phyloP scores from a whole-genome alignment of 1,284 basidiomycete species.

The Cryptococcus sp. region DNA sequence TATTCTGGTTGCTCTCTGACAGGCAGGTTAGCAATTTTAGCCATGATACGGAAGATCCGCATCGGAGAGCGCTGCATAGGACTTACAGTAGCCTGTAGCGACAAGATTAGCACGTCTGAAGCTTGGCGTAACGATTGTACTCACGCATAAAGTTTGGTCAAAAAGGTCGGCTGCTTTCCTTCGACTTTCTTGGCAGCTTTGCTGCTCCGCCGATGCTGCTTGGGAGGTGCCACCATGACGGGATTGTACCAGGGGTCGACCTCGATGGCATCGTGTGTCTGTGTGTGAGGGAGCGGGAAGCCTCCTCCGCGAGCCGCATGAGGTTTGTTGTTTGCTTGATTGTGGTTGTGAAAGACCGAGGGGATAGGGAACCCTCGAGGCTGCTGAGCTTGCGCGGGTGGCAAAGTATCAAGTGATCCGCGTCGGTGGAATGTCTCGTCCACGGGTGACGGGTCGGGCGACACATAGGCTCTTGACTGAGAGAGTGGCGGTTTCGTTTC shows the following conservation, averaged over 20 bases:
- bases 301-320: neutral
- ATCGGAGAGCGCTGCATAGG: slow-evolving; percentile 8
- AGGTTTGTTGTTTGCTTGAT: neutral
- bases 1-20: slow-evolving; percentile 34
- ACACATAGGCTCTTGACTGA: slow-evolving; percentile 22
- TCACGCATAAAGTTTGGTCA: slow-evolving; percentile 88
- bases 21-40: neutral
- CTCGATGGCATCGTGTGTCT: neutral
- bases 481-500: slow-evolving; percentile 12
- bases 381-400: neutral
- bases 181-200: slow-evolving; percentile 41
- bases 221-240: slow-evolving; percentile 3
- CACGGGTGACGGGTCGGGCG: slow-evolving; percentile 25
- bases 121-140: slow-evolving; percentile 44
- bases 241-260: slow-evolving; percentile 27
- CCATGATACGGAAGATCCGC: slow-evolving; percentile 18
- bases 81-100: slow-evolving; percentile 27
- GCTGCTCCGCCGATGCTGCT: slow-evolving; percentile 17
- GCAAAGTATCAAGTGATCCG: neutral
- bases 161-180: slow-evolving; percentile 75
- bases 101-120: neutral
- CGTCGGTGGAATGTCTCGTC: slow-evolving; percentile 3
- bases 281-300: neutral
- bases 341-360: neutral
- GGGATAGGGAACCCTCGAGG: neutral